These are phyloP conservation scores for Myxozyma udenii DNA, from an alignment of 805 yeast species.

Conservation along the genomic window DNA sequence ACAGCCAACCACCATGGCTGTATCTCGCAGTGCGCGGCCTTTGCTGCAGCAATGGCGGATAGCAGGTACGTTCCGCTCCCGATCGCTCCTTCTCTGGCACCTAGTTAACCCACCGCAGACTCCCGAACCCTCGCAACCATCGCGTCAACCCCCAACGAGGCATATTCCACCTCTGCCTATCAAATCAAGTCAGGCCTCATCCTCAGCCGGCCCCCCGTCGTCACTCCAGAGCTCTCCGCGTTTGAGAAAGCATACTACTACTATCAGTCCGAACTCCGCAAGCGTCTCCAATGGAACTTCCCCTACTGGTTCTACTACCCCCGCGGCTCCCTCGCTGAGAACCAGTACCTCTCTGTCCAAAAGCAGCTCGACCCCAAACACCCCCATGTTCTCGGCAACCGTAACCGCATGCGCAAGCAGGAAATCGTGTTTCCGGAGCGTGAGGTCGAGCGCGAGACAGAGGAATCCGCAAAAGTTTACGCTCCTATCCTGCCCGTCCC, in stretches of 20 bases:
- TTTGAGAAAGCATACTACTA: constrained; percentile 74
- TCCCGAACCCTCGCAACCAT: too few species aligned
- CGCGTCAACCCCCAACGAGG: too few species aligned
- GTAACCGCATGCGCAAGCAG: constrained; percentile 85
- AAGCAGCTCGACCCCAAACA: constrained; percentile 12
- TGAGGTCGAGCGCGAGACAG: constrained; percentile 38
- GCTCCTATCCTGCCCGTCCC: constrained; percentile 66
- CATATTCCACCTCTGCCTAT: not conserved
- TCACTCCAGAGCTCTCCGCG: constrained; percentile 69
- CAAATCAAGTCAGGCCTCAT: constrained; percentile 46
- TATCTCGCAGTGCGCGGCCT: too few species aligned
- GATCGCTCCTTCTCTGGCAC: too few species aligned
- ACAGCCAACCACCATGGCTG: too few species aligned
- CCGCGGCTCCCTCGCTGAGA: constrained; percentile 84
- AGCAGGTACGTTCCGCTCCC: too few species aligned
- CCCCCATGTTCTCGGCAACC: constrained; percentile 42
- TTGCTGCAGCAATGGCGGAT: too few species aligned
- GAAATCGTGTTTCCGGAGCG: constrained; percentile 70
- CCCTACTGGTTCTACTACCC: constrained; percentile 90
- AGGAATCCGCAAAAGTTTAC: constrained; percentile 49
- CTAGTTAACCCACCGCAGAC: too few species aligned
- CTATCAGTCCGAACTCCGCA: constrained; percentile 83
- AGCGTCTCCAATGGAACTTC: constrained; percentile 94
- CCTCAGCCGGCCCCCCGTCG: constrained; percentile 77
- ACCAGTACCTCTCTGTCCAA: constrained; percentile 71